Base-by-base conservation (phyloP, 495 filamentous ascomycete species). In the Diplogelasinospora grovesii region DNA sequence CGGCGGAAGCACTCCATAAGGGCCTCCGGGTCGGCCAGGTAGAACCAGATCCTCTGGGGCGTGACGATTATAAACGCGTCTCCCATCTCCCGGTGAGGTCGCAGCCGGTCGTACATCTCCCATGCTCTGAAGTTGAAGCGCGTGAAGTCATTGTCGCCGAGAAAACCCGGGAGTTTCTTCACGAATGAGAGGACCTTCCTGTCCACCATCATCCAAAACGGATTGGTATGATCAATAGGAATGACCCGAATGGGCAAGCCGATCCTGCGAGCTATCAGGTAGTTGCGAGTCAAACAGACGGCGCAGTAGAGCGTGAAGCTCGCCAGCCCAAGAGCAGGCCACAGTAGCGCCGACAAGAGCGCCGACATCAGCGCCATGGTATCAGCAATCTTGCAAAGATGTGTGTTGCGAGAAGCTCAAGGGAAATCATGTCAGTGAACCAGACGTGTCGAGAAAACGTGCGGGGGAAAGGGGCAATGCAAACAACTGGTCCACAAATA, bases 51-150 rank as follows among this genome's bases (percentile, higher is more conserved):
- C 11, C 49, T 52, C 1, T 46, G 45, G 2, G 74, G 69, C 0
- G 61, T 66, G n/a, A 70, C 68, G 5, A 70, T 15, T 21, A 68
- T 48, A 29, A 64, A 70, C 2, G 60, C 41, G 18, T 60, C 56
- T 1, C 71, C 72, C 36, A 67, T 50, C 41, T 69, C 55, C 23
- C 56, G 42, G 40, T 66, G 63, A 11, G 64, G 50, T 10, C 48
- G 51, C 36, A 60, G 52, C 38, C 67, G 62, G 23, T 65, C 64
- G 8, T 55, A 35, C 5, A 61, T 39, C 28, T 63, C 46, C 57
- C 64, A 67, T 37, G 56, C 57, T 16, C 60, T 49, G 22, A 41
- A 61, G 23, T 57, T 56, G 44, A 54, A 65, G 14, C 59, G 43
- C 0, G 50, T 51, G 37, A 56, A 63, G 36, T 39, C 64, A 15